A percentile compares a stretch with the other conserved stretches of the same genome.
Evolutionary conservation across 2,329 filamentous ascomycete species (phyloP).

Genomic region (Pyricularia pennisetigena): DNA sequence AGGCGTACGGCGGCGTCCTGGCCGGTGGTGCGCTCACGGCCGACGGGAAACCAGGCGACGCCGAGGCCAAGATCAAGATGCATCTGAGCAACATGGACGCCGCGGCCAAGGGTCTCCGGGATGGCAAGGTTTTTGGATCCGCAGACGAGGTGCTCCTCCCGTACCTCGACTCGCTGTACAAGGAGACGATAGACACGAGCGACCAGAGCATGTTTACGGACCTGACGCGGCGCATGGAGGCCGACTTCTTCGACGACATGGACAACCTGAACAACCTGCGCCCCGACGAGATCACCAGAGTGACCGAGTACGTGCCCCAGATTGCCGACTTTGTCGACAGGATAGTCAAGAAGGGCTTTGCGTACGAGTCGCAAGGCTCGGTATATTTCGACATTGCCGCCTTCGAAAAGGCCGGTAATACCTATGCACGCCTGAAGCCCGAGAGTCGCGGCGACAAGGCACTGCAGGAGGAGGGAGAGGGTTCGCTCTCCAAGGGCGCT

Average conservation of each 20-base stretch:
- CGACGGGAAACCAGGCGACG: constrained; percentile 14
- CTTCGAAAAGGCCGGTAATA: constrained; percentile 76
- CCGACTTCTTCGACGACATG: constrained; percentile 85
- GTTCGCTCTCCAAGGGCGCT: constrained; percentile 56
- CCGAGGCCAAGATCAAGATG: constrained; percentile 17
- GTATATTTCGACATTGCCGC: constrained; percentile 89
- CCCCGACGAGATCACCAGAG: constrained; percentile 73
- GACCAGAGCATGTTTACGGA: constrained; percentile 73
- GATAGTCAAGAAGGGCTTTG: constrained; percentile 78
- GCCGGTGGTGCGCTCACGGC: constrained; percentile 12
- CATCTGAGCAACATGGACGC: constrained; percentile 17
- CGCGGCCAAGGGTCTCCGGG: constrained; percentile 3
- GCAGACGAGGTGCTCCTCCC: constrained; percentile 64
- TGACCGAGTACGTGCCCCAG: constrained; percentile 85
- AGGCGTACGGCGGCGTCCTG: constrained; percentile 33
- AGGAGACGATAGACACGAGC: constrained; percentile 49
- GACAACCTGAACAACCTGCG: constrained; percentile 72
- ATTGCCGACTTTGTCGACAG: constrained; percentile 79
- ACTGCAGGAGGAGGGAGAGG: constrained; percentile 81
- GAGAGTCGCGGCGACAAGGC: constrained; percentile 78
- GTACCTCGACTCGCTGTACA: constrained; percentile 66
- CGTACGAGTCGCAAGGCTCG: constrained; percentile 71
- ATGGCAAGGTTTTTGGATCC: constrained; percentile 36
- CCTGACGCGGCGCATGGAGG: constrained; percentile 76
- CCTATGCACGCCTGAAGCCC: constrained; percentile 76